phyloP scores from a whole-genome alignment of 2,329 filamentous ascomycete species.

The Aspergillus amoenus region DNA sequence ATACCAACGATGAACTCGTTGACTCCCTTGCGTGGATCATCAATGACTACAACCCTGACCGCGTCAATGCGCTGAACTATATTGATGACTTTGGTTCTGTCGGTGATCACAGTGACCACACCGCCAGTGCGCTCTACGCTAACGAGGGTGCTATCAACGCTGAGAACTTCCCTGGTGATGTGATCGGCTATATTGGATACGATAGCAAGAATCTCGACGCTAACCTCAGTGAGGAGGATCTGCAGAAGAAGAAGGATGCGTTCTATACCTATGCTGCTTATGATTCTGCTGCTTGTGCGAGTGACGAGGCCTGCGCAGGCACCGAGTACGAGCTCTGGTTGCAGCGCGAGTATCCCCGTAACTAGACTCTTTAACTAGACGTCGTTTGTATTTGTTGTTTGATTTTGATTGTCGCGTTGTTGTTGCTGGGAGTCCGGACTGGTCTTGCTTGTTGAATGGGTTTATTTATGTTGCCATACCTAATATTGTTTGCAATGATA shows the following conservation, averaged over 20 bases:
- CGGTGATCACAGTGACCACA: conserved; percentile 13
- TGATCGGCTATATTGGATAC: conserved; percentile 8
- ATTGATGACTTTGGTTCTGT: conserved; percentile 1
- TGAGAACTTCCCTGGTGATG: background rate
- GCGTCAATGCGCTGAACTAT: conserved; percentile 1
- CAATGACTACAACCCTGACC: background rate
- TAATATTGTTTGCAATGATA: no score
- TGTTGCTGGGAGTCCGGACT: no score
- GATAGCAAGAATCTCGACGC: background rate
- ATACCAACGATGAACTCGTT: background rate
- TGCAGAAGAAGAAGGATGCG: conserved; percentile 6
- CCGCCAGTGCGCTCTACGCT: background rate
- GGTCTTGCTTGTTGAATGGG: no score
- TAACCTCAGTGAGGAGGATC: background rate
- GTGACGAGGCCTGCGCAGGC: background rate
- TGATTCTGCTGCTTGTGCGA: conserved; percentile 1
- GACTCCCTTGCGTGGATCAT: background rate
- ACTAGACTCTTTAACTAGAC: background rate
- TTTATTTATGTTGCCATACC: no score
- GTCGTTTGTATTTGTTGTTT: no score
- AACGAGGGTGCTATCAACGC: background rate
- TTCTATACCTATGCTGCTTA: conserved; percentile 8
- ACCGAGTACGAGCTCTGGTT: background rate
- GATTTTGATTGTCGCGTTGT: no score
- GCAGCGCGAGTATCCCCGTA: background rate